Evolutionary conservation across 2,329 filamentous ascomycete species (phyloP), one percentile per base, ranked within the genome.

Genomic region (Alternaria infectoria): DNA sequence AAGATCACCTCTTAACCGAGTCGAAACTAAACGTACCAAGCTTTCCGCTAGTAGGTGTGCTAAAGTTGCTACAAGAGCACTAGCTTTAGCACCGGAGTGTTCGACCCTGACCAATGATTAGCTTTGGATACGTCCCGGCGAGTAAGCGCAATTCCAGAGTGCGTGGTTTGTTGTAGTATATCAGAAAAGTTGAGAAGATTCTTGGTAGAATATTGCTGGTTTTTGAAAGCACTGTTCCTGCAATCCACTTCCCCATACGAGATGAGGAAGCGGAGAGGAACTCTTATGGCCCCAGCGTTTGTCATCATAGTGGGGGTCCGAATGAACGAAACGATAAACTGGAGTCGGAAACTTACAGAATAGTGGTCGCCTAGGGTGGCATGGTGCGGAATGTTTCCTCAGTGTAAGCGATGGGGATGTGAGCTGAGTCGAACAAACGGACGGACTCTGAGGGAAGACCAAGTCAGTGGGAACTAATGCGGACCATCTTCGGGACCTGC

Each of bases 241-340:
- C 67, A 26, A 69, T 66, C 60, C 64, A 47, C 19, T 46, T 30
- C 46, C 26, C 46, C 47, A 52, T n/a, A 47, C 36, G 2, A 17
- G 36, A 40, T 40, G 11, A 51, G 17, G 25, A 11, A 23, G 55
- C 50, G 57, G 65, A 70, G 64, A 67, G 49, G 54, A 71, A 67
- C 66, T 77, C 69, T 69, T 76, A 72, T 77, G 75, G 75, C 75
- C 75, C 75, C 74, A 77, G 74, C 75, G 69, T 52, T 69, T 72
- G 67, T 77, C 75, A 74, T 77, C 75, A 76, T 69, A 36, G 30
- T 25, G 7, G 25, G 47, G 25, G 36, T 13, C 9, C 28, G 32
- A 19, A 28, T 7, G 36, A 17, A 32, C 10, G 13, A 17, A 25
- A 23, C 3, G 21, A 15, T 17, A 49, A 11, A 17, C 15, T 13